Evolutionary conservation across 2,329 filamentous ascomycete genomes (phyloP), one percentile per base, ranked within the genome.

Genomic region (Colletotrichum cereale): DNA sequence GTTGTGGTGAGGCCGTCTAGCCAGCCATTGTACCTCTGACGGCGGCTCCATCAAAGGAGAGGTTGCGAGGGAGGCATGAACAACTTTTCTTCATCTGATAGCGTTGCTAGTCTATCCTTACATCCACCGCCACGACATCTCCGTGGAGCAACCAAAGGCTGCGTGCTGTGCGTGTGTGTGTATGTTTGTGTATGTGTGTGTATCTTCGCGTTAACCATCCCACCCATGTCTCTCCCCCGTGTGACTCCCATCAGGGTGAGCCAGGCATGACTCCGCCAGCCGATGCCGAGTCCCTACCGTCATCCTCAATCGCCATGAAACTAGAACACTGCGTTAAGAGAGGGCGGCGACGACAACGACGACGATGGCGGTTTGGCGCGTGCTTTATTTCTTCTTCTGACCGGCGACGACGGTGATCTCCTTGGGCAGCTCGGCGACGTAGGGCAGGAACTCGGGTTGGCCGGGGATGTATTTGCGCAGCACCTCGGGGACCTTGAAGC

Each of bases 381-480:
- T 77, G 10, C 12, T 52, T 21, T 47, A 65, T 69, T 73, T 73
- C 67, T 73, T 73, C 77, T 81, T 82, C 75, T 75, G 78, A 42
- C 71, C 71, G 29, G 76, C 66, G 74, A 78, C 79, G 47, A 75
- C 63, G 21, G 75, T 78, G 61, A 79, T 79, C 75, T 95, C 91
- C 82, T 96, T 95, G 14, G 93, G 91, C 47, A 96, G 85, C 75
- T 97, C 96, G 84, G 95, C 96, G 65, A 91, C 90, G 79, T 93
- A 99, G 2, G 94, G 93, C 73, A 99, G 87, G 82, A 98, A 97
- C 61, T 96, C 94, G 1, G 94, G 95, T 50, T 94, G 87, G 42
- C 95, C 96, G 2, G 95, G 95, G 62, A 98, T 92, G 81, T 97
- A 98, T 83, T 95, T 96, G 76, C 93, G 90, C 72, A 98, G 87